Evolutionary conservation across 768 basidiomycete genomes (phyloP).

Genomic region (Tulasnella sp.): DNA sequence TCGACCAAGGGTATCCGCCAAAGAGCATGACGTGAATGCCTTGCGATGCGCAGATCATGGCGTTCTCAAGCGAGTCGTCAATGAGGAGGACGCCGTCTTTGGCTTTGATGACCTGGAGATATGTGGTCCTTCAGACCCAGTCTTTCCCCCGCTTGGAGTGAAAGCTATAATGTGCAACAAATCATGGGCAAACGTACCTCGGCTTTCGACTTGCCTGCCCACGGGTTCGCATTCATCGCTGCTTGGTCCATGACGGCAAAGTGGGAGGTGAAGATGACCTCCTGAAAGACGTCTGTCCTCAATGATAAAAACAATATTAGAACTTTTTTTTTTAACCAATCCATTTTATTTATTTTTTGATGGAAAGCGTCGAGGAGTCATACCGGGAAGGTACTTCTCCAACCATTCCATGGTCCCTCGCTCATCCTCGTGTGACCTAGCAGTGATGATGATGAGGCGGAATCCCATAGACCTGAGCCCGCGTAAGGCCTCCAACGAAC

Average conservation of each 20-base stretch:
- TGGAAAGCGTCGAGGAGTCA: neutral
- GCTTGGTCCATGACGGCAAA: neutral
- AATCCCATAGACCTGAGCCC: neutral
- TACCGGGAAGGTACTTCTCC: neutral
- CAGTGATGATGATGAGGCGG: neutral
- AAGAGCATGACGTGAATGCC: slow-evolving; percentile 6
- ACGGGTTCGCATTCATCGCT: neutral
- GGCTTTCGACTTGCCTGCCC: slow-evolving; percentile 4
- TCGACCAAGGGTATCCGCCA: neutral
- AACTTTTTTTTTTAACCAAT: no score
- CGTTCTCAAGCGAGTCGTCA: slow-evolving; percentile 13
- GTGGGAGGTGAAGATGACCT: neutral
- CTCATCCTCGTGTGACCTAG: neutral
- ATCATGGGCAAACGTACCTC: neutral
- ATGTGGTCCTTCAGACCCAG: neutral
- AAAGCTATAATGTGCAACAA: neutral
- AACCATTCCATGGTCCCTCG: neutral
- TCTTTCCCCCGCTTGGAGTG: neutral
- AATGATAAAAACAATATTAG: no score
- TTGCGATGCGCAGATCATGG: neutral
- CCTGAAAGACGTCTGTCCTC: neutral
- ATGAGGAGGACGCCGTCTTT: neutral
- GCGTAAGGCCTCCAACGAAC: neutral
- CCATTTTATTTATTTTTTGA: no score
- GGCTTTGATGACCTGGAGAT: neutral